A percentile compares a stretch with the other conserved stretches of the same genome.
phyloP scores from a whole-genome alignment of 2,329 filamentous ascomycete species.

The Aspergillus thermomutatus region DNA sequence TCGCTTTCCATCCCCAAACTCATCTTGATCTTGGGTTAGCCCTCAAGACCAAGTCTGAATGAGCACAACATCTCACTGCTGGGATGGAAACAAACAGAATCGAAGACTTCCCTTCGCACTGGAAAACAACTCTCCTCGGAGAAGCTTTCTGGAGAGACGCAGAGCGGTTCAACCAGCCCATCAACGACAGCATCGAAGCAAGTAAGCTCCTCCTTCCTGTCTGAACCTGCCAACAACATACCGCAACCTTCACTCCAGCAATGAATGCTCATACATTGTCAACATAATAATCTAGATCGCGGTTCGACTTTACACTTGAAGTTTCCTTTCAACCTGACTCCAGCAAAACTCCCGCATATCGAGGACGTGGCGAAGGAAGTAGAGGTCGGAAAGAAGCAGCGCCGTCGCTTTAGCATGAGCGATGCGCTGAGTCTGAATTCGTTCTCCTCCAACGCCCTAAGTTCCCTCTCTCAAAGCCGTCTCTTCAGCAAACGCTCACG shows the following conservation, averaged over 20 bases:
- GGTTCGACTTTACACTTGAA: conserved; percentile 17
- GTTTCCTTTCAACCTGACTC: conserved; percentile 24
- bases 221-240: not conserved
- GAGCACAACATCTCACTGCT: conserved; percentile 1
- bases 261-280: not conserved
- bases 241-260: not conserved
- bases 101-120: conserved; percentile 20
- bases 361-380: not conserved
- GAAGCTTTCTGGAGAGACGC: conserved; percentile 28
- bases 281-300: conserved; percentile 7
- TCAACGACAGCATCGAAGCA: conserved; percentile 16
- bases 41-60: not conserved
- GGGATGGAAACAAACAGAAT: conserved; percentile 10
- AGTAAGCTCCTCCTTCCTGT: conserved; percentile 5
- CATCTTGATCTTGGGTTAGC: not conserved
- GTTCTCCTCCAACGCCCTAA: not conserved
- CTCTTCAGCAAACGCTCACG: conserved; percentile 6
- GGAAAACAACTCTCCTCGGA: conserved; percentile 25
- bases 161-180: conserved; percentile 15
- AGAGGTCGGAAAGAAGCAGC: conserved; percentile 4
- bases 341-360: conserved; percentile 7
- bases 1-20: not conserved
- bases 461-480: not conserved
- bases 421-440: conserved; percentile 14
- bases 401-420: conserved; percentile 26